Evolutionary conservation across 495 filamentous ascomycete species (phyloP), one percentile per base, ranked within the genome.

Genomic region (Aspergillus olivimuriae): DNA sequence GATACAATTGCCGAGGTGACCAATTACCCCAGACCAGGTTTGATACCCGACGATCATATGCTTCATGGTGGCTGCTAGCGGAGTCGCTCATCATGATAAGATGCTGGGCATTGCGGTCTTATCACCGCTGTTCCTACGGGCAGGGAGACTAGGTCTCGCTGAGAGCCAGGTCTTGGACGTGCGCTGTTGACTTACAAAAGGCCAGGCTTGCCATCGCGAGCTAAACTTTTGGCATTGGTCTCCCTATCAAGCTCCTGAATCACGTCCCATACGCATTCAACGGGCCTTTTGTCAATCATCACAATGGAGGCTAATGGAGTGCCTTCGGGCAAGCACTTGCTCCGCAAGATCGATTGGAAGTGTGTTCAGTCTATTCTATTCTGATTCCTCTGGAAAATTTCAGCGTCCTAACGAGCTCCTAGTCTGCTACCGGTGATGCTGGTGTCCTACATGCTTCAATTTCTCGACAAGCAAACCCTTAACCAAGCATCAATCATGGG

Each of bases 391-490:
- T 11, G 11, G 11, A 28, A 28, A 5, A 28, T 28, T 11, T 11
- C 24, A 28, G 5, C 12, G 35, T 17, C 10, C 12, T 17, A 20
- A 38, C 20, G 6, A 38, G 35, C 11, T 15, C 15, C 4, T 34
- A 47, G 44, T 21, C 19, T 47, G 3, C 38, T 47, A 15, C 44
- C 37, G 8, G 12, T 47, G 18, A 34, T 47, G 30, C 14, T 47
- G 20, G 20, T 47, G 20, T 47, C 44, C 3, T 47, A 47, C 19
- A 33, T 47, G 20, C 32, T 47, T 1, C 44, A 47, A 17, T 47
- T 34, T 33, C 37, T 47, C 14, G 44, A 47, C 22, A 47, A 48
- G 19, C 15, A 23, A 12, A 20, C 32, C 19, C 16, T 48, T 39
- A 19, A 22, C 2, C 26, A 48, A 12, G 15, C 33, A 1, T 33